Evolutionary conservation across 2,329 filamentous ascomycete genomes (phyloP).

Genomic region (Colletotrichum sp.): DNA sequence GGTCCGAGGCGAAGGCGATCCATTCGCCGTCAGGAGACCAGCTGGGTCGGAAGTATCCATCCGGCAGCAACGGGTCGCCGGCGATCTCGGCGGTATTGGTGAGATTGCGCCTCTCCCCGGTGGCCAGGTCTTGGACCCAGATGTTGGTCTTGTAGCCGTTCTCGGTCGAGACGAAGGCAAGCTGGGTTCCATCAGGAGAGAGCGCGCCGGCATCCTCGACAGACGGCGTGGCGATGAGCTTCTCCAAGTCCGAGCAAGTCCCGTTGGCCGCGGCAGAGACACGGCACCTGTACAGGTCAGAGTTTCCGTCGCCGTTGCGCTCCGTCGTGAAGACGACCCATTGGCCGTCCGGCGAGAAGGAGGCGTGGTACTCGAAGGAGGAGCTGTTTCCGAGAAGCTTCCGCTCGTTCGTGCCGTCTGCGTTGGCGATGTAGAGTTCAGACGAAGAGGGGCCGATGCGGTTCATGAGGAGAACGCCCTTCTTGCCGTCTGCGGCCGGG

Average conservation of each 20-base stretch:
- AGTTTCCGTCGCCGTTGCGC: conserved; percentile 10
- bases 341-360: neutral
- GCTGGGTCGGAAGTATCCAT: conserved; percentile 3
- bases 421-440: conserved; percentile 11
- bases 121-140: conserved; percentile 2
- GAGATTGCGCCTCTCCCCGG: conserved; percentile 3
- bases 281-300: conserved; percentile 6
- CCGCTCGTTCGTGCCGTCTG: conserved; percentile 7
- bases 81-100: conserved; percentile 2
- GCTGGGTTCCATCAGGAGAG: neutral
- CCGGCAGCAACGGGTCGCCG: neutral
- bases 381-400: neutral
- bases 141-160: conserved; percentile 6
- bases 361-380: conserved; percentile 4
- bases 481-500: conserved; percentile 9
- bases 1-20: conserved; percentile 7
- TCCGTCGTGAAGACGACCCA: conserved; percentile 7
- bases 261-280: neutral
- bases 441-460: conserved; percentile 4
- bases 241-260: neutral
- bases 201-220: conserved; percentile 7
- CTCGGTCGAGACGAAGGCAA: conserved; percentile 9
- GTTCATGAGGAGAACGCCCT: conserved; percentile 13
- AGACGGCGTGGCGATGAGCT: conserved; percentile 2
- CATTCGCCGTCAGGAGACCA: conserved; percentile 12